Conservation (phyloP, 1,139 yeast genomes). For the Arxiozyma heterogenica region DNA sequence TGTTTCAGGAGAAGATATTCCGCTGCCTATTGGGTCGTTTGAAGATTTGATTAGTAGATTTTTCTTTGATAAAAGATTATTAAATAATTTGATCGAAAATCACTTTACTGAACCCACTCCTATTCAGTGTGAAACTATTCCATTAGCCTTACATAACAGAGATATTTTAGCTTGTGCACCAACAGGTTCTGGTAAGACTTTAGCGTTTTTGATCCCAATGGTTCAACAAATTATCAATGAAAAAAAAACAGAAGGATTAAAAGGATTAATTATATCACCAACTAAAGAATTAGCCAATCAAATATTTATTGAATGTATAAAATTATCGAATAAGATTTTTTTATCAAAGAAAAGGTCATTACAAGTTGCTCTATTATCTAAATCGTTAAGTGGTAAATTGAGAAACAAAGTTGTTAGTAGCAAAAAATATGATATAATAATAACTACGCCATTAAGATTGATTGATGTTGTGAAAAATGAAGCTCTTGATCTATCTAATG, state of each 20-base stretch:
- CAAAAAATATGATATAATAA: slow-evolving; percentile 66
- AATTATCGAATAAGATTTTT: slow-evolving; percentile 39
- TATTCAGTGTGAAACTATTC: slow-evolving; percentile 81
- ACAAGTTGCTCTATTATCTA: slow-evolving; percentile 60
- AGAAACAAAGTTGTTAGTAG: slow-evolving; percentile 48
- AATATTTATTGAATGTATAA: slow-evolving; percentile 61
- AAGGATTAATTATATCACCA: slow-evolving; percentile 81
- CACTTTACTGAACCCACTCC: slow-evolving; percentile 84
- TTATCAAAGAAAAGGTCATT: slow-evolving; percentile 40
- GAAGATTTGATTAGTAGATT: slow-evolving; percentile 66
- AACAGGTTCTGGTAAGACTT: slow-evolving; percentile 87
- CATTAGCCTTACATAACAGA: slow-evolving; percentile 52
- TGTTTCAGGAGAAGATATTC: slow-evolving; percentile 69
- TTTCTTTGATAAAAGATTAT: slow-evolving; percentile 51
- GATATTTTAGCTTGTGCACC: slow-evolving; percentile 88
- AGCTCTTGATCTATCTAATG: slow-evolving; percentile 48
- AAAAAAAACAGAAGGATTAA: slow-evolving; percentile 38
- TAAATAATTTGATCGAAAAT: slow-evolving; percentile 55
- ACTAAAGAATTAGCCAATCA: slow-evolving; percentile 88
- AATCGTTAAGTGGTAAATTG: slow-evolving; percentile 65
- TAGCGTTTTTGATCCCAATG: slow-evolving; percentile 79
- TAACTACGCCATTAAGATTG: slow-evolving; percentile 81
- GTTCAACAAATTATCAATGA: slow-evolving; percentile 43
- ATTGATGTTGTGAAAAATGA: slow-evolving; percentile 67
- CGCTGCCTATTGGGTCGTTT: slow-evolving; percentile 83